These are phyloP conservation scores for Trametes cubensis DNA, from an alignment of 768 basidiomycete genomes.

Conservation along the genomic window DNA sequence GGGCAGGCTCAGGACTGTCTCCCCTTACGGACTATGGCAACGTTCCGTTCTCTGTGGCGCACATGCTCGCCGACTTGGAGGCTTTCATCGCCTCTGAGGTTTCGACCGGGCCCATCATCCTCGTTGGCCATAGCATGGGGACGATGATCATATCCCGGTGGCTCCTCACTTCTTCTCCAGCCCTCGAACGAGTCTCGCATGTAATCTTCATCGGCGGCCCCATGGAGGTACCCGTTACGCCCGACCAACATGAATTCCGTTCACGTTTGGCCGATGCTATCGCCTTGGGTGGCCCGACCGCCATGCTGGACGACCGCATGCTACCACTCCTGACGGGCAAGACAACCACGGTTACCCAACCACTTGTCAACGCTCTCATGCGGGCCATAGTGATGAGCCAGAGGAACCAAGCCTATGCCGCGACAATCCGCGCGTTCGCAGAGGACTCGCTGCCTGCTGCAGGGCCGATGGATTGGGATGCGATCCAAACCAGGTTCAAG, in stretches of 20 bases:
- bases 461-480: slow-evolving; percentile 1
- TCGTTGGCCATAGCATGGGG: slow-evolving; percentile 12
- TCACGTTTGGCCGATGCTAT: background rate
- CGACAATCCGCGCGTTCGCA: background rate
- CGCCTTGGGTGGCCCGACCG: background rate
- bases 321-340: background rate
- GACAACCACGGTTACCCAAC: background rate
- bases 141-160: slow-evolving; percentile 6
- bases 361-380: slow-evolving; percentile 7
- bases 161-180: background rate
- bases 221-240: background rate
- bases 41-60: background rate
- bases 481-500: background rate
- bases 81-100: background rate
- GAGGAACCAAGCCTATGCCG: background rate
- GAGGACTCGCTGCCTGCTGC: background rate
- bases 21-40: background rate
- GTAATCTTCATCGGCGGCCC: background rate
- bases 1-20: background rate
- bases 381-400: background rate
- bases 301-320: background rate
- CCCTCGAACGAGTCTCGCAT: slow-evolving; percentile 3
- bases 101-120: background rate
- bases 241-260: background rate
- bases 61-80: slow-evolving; percentile 8